Percentiles rank a stretch among this genome's conserved stretches.
These are phyloP conservation scores for Alternaria gansuensis DNA, from an alignment of 2,329 filamentous ascomycete genomes.

Conservation along the genomic window DNA sequence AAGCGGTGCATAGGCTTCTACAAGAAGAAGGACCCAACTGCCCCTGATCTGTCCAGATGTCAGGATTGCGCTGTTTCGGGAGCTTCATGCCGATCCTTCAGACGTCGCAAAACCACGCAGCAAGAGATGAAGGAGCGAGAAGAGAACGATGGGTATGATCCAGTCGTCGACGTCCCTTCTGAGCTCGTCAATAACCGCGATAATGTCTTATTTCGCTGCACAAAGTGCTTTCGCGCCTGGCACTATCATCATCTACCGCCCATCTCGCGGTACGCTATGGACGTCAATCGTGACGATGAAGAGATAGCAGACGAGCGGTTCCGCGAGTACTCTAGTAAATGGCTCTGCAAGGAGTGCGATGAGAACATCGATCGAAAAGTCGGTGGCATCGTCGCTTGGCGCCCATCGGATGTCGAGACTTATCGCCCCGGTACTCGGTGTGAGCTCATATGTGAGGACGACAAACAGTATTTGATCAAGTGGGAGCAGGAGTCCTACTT, in stretches of 20 bases:
- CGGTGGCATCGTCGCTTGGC: constrained; percentile 85
- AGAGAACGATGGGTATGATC: constrained; percentile 81
- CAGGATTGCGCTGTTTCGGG: constrained; percentile 73
- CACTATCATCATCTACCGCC: constrained; percentile 84
- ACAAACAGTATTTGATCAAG: constrained; percentile 93
- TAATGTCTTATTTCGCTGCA: constrained; percentile 85
- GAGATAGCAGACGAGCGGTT: constrained; percentile 69
- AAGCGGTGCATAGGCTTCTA: constrained; percentile 78
- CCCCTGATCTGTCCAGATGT: constrained; percentile 77
- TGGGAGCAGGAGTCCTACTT: constrained; percentile 85
- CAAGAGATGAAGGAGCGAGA: constrained; percentile 85
- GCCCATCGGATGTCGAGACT: constrained; percentile 68
- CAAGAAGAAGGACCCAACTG: constrained; percentile 71
- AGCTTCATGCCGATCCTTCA: constrained; percentile 76
- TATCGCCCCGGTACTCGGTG: constrained; percentile 64
- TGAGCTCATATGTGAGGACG: constrained; percentile 71
- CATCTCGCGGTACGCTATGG: constrained; percentile 55
- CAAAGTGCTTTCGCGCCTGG: constrained; percentile 76
- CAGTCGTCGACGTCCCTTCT: constrained; percentile 70
- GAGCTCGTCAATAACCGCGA: constrained; percentile 76
- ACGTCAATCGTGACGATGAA: constrained; percentile 56
- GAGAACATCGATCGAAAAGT: constrained; percentile 70
- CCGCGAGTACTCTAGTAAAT: constrained; percentile 75
- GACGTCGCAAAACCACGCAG: constrained; percentile 73
- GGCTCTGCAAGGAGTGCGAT: constrained; percentile 82